Conservation (phyloP, 805 yeast genomes). For the Candida ortonii region DNA sequence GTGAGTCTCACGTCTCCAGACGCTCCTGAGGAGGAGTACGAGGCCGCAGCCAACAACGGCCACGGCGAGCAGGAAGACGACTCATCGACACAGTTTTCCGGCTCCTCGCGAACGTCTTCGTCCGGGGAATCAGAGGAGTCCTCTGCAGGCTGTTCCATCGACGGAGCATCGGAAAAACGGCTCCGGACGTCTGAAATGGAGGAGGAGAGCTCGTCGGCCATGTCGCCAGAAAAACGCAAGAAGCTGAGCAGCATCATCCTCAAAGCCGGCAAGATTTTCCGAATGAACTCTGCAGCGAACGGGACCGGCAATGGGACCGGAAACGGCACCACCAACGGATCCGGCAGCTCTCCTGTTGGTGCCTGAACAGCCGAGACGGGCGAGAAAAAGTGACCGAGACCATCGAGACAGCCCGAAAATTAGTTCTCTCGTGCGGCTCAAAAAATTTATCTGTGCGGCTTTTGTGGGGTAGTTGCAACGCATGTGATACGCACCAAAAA, state of each 20-base stretch:
- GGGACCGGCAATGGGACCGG: too few relatives aligned
- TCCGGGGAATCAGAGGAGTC: constrained; percentile 2
- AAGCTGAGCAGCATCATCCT: constrained; percentile 19
- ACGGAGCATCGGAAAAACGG: constrained; percentile 9
- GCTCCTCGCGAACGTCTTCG: background rate
- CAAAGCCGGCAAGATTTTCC: constrained; percentile 20
- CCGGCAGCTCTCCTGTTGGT: too few relatives aligned
- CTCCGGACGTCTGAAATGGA: constrained; percentile 9
- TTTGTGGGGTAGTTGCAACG: too few relatives aligned
- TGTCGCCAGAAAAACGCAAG: constrained; percentile 22
- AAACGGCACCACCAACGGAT: too few relatives aligned
- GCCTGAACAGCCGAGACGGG: too few relatives aligned
- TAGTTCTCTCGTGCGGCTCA: too few relatives aligned
- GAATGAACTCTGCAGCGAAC: constrained; percentile 13
- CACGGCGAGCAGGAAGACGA: constrained; percentile 1
- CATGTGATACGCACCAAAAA: too few relatives aligned
- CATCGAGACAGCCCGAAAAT: too few relatives aligned
- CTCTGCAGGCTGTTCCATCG: background rate
- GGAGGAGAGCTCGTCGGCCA: constrained; percentile 4
- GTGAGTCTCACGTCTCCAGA: constrained; percentile 23
- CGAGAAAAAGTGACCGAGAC: too few relatives aligned
- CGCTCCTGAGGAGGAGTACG: constrained; percentile 15
- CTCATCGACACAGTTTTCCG: too few relatives aligned
- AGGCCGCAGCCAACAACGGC: constrained; percentile 3
- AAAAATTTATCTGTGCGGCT: too few relatives aligned